These are phyloP conservation scores for Mytilinidion resinicola DNA, from an alignment of 495 filamentous ascomycete species.

Conservation along the genomic window DNA sequence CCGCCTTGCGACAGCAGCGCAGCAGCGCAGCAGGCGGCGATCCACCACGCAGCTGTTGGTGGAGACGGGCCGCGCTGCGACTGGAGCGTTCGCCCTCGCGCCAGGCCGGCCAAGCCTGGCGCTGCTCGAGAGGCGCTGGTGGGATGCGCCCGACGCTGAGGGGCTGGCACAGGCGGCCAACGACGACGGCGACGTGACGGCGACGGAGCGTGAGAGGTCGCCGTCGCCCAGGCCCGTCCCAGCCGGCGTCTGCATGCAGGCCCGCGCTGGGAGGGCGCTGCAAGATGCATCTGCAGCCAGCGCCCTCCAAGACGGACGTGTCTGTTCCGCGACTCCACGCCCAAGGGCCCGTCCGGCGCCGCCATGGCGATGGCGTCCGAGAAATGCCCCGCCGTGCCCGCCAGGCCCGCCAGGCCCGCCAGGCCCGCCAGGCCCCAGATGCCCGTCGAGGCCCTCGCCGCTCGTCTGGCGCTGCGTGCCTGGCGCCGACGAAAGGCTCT, in stretches of 20 bases:
- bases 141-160: not conserved
- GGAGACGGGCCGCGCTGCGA: not conserved
- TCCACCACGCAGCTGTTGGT: slow-evolving; percentile 1
- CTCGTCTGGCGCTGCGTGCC: slow-evolving; percentile 1
- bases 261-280: not conserved
- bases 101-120: slow-evolving; percentile 7
- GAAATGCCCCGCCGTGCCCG: not conserved
- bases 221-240: not conserved
- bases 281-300: not conserved
- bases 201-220: not conserved
- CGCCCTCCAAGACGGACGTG: not conserved
- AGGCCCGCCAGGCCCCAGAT: not conserved
- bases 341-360: not conserved
- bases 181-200: not conserved
- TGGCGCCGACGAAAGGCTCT: slow-evolving; percentile 2
- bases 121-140: not conserved
- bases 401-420: not conserved
- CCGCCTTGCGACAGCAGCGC: slow-evolving; percentile 21
- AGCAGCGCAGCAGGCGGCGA: no score
- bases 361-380: no score
- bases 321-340: not conserved
- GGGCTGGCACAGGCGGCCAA: not conserved
- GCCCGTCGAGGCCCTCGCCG: slow-evolving; percentile 4
- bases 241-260: not conserved
- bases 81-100: slow-evolving; percentile 1